phyloP scores from a whole-genome alignment of 2,329 filamentous ascomycete species.

The Colletotrichum endophyticum region DNA sequence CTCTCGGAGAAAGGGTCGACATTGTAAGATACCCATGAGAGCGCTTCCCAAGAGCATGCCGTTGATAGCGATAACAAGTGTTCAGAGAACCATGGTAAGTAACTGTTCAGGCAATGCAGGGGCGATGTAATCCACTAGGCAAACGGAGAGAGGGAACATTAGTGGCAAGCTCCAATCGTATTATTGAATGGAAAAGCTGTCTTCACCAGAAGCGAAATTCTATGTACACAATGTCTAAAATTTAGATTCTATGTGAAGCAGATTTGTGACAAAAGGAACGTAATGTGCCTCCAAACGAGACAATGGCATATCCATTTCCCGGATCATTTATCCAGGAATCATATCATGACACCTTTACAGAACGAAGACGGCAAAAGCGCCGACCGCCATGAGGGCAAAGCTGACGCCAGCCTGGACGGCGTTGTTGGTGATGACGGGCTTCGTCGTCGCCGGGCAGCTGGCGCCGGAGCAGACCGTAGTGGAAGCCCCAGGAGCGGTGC shows the following conservation, averaged over 20 bases:
- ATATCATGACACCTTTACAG: neutral
- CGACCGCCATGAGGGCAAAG: conserved; percentile 12
- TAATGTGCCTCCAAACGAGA: neutral
- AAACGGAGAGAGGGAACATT: neutral
- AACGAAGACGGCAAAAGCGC: neutral
- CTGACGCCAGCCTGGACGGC: conserved; percentile 11
- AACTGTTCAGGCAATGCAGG: neutral
- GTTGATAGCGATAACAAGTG: neutral
- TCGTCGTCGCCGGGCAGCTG: conserved; percentile 1
- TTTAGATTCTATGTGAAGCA: neutral
- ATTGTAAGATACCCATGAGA: neutral
- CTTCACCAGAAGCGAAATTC: neutral
- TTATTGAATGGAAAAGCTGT: neutral
- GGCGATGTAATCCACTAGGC: neutral
- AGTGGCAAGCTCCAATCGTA: neutral
- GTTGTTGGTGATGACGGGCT: conserved; percentile 1
- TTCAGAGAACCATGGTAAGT: neutral
- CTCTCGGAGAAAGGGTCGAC: neutral
- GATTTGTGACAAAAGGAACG: neutral
- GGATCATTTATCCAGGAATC: neutral
- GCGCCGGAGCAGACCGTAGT: neutral
- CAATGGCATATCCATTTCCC: neutral
- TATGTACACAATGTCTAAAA: neutral
- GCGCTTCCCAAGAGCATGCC: neutral
- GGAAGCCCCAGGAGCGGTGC: conserved; percentile 7